Conservation (phyloP, 768 basidiomycete species). For the Crucibulum laeve region DNA sequence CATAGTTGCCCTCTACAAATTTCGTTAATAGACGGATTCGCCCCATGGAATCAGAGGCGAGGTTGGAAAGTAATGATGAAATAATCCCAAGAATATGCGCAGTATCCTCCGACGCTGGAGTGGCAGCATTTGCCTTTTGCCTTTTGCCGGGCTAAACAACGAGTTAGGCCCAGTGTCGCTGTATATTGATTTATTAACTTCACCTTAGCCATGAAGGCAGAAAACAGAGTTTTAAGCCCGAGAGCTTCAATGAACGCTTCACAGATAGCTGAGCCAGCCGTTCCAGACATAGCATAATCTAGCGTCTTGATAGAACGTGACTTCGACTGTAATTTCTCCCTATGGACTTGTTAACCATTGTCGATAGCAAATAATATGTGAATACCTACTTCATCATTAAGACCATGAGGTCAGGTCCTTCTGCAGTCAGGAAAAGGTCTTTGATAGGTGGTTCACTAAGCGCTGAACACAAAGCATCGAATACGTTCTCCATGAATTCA, state of each 20-base stretch:
- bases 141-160: constrained; percentile 51
- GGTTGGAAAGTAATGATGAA: constrained; percentile 82
- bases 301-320: constrained; percentile 87
- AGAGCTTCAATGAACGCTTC: constrained; percentile 83
- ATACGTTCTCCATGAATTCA: constrained; percentile 98
- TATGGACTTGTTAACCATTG: constrained; percentile 19
- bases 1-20: constrained; percentile 90
- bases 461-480: constrained; percentile 85
- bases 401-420: constrained; percentile 97
- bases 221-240: constrained; percentile 88
- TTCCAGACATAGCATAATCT: constrained; percentile 85
- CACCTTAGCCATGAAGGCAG: constrained; percentile 93
- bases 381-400: constrained; percentile 87
- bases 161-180: not conserved
- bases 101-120: constrained; percentile 72
- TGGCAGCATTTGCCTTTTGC: constrained; percentile 42
- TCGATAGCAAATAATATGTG: not conserved
- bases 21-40: constrained; percentile 85
- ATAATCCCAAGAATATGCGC: constrained; percentile 86
- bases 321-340: constrained; percentile 78
- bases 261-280: constrained; percentile 65
- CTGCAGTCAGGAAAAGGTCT: constrained; percentile 76
- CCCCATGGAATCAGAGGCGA: constrained; percentile 77
- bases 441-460: constrained; percentile 79
- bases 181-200: not conserved